Percentiles rank a stretch among this genome's conserved stretches.
phyloP scores from a whole-genome alignment of 371 early-diverging fungal genomes.

The Mortierella sp. region DNA sequence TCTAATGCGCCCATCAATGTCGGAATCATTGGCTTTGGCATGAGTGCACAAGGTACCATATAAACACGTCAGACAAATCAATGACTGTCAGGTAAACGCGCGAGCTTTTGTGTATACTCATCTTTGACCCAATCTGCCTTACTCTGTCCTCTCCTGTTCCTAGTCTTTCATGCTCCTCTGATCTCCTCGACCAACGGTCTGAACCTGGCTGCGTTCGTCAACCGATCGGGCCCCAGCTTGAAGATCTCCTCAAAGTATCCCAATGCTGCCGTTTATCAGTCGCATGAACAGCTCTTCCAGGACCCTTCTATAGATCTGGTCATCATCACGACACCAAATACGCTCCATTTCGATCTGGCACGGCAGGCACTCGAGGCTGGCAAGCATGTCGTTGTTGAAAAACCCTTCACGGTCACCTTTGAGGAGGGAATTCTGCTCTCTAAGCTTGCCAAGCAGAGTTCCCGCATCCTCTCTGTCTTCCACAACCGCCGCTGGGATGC shows the following conservation, averaged over 20 bases:
- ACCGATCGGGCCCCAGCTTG: slow-evolving; percentile 62
- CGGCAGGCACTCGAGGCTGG: slow-evolving; percentile 71
- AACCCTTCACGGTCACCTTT: slow-evolving; percentile 79
- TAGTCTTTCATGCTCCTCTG: slow-evolving; percentile 77
- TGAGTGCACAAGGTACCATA: slow-evolving; percentile 57
- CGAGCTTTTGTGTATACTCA: no score
- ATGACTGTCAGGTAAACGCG: no score
- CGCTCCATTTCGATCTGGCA: slow-evolving; percentile 72
- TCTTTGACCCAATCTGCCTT: background rate
- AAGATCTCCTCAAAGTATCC: slow-evolving; percentile 59
- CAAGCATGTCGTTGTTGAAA: slow-evolving; percentile 83
- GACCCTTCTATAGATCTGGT: slow-evolving; percentile 70
- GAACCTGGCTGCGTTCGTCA: slow-evolving; percentile 69
- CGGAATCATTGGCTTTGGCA: slow-evolving; percentile 80
- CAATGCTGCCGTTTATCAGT: slow-evolving; percentile 61
- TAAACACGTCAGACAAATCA: background rate
- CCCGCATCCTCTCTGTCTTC: slow-evolving; percentile 74
- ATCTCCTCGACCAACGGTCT: slow-evolving; percentile 66
- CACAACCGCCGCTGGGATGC: slow-evolving; percentile 89
- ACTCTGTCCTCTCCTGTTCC: slow-evolving; percentile 39
- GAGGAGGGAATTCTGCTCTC: slow-evolving; percentile 70
- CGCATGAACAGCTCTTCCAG: slow-evolving; percentile 67
- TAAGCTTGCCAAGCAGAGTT: slow-evolving; percentile 65
- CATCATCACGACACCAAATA: slow-evolving; percentile 80
- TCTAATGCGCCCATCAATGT: slow-evolving; percentile 62